Percentiles rank a stretch among this genome's conserved stretches.
Evolutionary conservation across 768 basidiomycete genomes (phyloP).

Genomic region (Rhodotorula taiwanensis): DNA sequence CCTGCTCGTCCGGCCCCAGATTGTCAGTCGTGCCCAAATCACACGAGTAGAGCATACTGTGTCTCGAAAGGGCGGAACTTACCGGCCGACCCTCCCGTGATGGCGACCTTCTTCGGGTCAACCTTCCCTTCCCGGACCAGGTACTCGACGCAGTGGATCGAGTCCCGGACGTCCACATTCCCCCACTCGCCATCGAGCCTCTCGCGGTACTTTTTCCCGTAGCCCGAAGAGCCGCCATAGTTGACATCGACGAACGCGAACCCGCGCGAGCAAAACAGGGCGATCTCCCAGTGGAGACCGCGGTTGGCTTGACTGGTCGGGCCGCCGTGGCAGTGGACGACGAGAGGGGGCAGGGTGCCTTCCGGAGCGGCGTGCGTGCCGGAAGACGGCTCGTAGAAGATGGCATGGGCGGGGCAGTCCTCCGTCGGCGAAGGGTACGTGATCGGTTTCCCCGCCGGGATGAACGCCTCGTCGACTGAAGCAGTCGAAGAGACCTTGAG

Average conservation of each 20-base stretch:
- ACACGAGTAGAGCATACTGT: no score
- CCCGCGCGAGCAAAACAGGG: slow-evolving; percentile 57
- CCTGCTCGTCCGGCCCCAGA: slow-evolving; percentile 45
- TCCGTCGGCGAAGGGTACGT: slow-evolving; percentile 5
- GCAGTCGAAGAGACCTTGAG: slow-evolving; percentile 24
- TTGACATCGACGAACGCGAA: slow-evolving; percentile 62
- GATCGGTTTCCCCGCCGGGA: slow-evolving; percentile 20
- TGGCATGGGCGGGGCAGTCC: slow-evolving; percentile 46
- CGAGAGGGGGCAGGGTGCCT: slow-evolving; percentile 61
- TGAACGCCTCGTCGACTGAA: slow-evolving; percentile 21
- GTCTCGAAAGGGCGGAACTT: slow-evolving; percentile 8
- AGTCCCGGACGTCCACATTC: slow-evolving; percentile 63
- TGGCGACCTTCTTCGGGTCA: slow-evolving; percentile 59
- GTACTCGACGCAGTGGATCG: slow-evolving; percentile 53
- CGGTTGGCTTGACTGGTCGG: slow-evolving; percentile 55
- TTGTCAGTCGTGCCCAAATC: no score
- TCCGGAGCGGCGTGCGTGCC: slow-evolving; percentile 53
- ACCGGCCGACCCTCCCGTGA: slow-evolving; percentile 62
- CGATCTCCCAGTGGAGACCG: slow-evolving; percentile 53
- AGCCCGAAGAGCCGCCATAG: slow-evolving; percentile 48
- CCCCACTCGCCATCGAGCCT: slow-evolving; percentile 66
- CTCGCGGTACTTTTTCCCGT: slow-evolving; percentile 59
- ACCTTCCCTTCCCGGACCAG: slow-evolving; percentile 55
- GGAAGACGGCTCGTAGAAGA: slow-evolving; percentile 64
- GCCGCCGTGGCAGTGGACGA: slow-evolving; percentile 64